These are phyloP conservation scores for Beta lomatogona DNA, from an alignment of 179 eudicot species.

Conservation along the genomic window DNA sequence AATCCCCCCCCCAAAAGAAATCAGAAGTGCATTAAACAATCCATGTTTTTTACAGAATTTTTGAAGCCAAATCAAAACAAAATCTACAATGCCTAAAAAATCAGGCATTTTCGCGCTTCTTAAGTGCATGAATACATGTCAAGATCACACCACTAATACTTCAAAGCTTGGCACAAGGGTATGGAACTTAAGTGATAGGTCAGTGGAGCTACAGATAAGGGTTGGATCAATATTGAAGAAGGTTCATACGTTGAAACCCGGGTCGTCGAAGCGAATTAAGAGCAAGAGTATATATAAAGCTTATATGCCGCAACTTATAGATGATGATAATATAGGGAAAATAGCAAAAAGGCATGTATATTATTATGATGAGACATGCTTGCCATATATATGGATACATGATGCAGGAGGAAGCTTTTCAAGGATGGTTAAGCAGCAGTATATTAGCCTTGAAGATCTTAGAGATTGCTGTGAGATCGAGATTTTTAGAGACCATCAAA, in stretches of 20 bases:
- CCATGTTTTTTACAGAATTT: not conserved
- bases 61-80: slow-evolving; percentile 2
- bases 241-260: slow-evolving; percentile 70
- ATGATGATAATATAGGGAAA: slow-evolving; percentile 21
- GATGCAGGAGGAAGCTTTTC: slow-evolving; percentile 60
- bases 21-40: not conserved
- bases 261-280: slow-evolving; percentile 68
- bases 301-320: slow-evolving; percentile 47
- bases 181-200: slow-evolving; percentile 65
- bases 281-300: slow-evolving; percentile 70
- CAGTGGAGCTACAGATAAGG: slow-evolving; percentile 77
- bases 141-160: slow-evolving; percentile 43
- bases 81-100: slow-evolving; percentile 19
- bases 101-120: slow-evolving; percentile 45
- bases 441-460: slow-evolving; percentile 78
- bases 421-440: slow-evolving; percentile 86
- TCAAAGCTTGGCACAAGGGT: slow-evolving; percentile 57
- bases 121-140: slow-evolving; percentile 59
- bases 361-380: slow-evolving; percentile 65
- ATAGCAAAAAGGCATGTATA: slow-evolving; percentile 42
- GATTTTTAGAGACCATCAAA: slow-evolving; percentile 77
- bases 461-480: slow-evolving; percentile 77
- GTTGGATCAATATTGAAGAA: slow-evolving; percentile 71
- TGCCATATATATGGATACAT: slow-evolving; percentile 80
- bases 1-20: not conserved